These are phyloP conservation scores for Oryza punctata DNA, from an alignment of 176 grass and related monocot genomes.

Conservation along the genomic window DNA sequence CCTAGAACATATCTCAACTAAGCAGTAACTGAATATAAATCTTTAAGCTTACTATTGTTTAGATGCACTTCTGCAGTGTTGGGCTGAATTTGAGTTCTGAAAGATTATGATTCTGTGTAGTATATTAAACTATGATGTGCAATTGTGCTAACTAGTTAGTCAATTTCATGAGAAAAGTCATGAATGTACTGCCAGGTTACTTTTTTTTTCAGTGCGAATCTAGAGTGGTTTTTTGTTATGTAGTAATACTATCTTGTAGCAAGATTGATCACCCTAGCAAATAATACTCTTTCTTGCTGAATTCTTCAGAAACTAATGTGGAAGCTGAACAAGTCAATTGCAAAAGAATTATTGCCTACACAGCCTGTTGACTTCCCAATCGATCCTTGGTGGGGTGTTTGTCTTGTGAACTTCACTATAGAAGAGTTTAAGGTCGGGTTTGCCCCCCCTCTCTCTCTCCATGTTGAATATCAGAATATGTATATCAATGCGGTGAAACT, in stretches of 20 bases:
- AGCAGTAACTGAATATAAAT: neutral
- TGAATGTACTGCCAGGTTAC: constrained; percentile 30
- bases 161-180: constrained; percentile 1
- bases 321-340: constrained; percentile 99
- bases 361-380: constrained; percentile 85
- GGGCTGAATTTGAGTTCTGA: constrained; percentile 7
- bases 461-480: neutral
- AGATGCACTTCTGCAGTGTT: neutral
- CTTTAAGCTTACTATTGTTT: neutral
- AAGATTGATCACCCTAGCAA: constrained; percentile 19
- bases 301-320: constrained; percentile 93
- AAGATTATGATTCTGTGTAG: neutral
- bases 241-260: constrained; percentile 18
- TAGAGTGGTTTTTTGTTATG: constrained; percentile 14
- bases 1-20: constrained; percentile 5
- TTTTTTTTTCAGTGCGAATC: neutral
- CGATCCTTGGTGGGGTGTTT: constrained; percentile 98
- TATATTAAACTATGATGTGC: neutral
- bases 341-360: constrained; percentile 93
- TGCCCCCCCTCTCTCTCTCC: neutral
- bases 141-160: neutral
- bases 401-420: constrained; percentile 97
- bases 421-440: constrained; percentile 96
- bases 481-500: neutral
- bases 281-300: constrained; percentile 38